Evolutionary conservation across 228 moss, liverwort and hornwort species (phyloP), one percentile per base, ranked within the genome.

Genomic region (Sphagnum fallax): DNA sequence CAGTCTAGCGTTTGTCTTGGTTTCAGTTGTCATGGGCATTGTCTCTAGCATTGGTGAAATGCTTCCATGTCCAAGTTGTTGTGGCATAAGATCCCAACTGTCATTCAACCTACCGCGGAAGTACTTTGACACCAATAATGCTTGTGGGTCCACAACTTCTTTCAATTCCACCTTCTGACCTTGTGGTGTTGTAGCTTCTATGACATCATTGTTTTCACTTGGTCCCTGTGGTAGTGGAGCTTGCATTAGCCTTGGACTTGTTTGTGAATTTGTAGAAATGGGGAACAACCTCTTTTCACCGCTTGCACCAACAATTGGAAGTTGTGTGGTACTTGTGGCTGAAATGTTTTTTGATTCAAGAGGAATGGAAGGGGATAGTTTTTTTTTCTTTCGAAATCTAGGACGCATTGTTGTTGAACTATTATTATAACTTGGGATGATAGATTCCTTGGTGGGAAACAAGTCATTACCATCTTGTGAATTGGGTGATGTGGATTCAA

Each of bases 311-410:
- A 32, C 32, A 32, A 32, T 32, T 32, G 76, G 70, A 52, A 71
- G 67, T 16, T 78, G 81, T 57, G 81, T 69, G 72, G 76, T 85
- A 75, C 62, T 76, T 52, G 78, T 81, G 15, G 74, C 67, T 5
- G 73, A 62, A 49, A 84, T 77, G 63, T 65, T 69, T 70, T 75
- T 77, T n/a, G 60, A 77, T 63, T 80, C 84, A 4, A 72, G 57
- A 67, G 69, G 77, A 8, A 53, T 16, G 15, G 72, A 9, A n/a
- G 32, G 72, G 47, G 80, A 73, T 4, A 71, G 16, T 60, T 80
- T 83, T 64, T 77, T 74, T 68, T 80, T 72, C 72, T 83, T 83
- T 72, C 77, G 79, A 51, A 80, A 6, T 59, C 80, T 80, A 67
- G 67, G 75, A 55, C 66, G 71, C 53, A 57, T 77, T n/a, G 63